Conservation (phyloP, 495 filamentous ascomycete species). For the Amniculicola lignicola region DNA sequence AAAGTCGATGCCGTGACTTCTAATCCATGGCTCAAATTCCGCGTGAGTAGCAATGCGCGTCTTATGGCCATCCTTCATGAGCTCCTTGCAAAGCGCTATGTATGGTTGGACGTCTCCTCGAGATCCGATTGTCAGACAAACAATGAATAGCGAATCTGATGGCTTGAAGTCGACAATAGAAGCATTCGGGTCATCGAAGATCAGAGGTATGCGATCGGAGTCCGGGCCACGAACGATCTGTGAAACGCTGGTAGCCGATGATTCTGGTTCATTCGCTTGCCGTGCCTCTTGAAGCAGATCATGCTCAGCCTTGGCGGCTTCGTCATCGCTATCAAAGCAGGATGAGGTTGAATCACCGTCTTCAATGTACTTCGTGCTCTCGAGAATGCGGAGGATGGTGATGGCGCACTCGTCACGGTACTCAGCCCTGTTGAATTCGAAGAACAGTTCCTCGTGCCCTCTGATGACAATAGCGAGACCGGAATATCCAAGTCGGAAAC, state of each 20-base stretch:
- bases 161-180: constrained; percentile 97
- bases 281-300: constrained; percentile 77
- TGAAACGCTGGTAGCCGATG: constrained; percentile 11
- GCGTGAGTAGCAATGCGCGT: constrained; percentile 86
- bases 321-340: constrained; percentile 66
- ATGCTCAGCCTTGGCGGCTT: constrained; percentile 78
- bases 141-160: constrained; percentile 73
- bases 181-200: constrained; percentile 87
- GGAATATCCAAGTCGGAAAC: constrained; percentile 87
- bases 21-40: constrained; percentile 87
- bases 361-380: constrained; percentile 66
- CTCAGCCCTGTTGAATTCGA: constrained; percentile 78
- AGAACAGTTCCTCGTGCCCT: constrained; percentile 95
- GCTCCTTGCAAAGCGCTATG: constrained; percentile 89
- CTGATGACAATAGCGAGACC: constrained; percentile 88
- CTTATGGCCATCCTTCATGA: constrained; percentile 82
- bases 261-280: constrained; percentile 33
- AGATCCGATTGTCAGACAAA: constrained; percentile 93
- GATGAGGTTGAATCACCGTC: constrained; percentile 68
- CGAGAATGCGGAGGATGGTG: constrained; percentile 72
- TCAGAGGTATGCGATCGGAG: constrained; percentile 47
- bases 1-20: constrained; percentile 90
- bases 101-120: constrained; percentile 96
- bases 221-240: constrained; percentile 29
- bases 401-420: constrained; percentile 83